Evolutionary conservation across 1,284 basidiomycete species (phyloP).

Genomic region (Austroboletus olivaceoglutinosus): DNA sequence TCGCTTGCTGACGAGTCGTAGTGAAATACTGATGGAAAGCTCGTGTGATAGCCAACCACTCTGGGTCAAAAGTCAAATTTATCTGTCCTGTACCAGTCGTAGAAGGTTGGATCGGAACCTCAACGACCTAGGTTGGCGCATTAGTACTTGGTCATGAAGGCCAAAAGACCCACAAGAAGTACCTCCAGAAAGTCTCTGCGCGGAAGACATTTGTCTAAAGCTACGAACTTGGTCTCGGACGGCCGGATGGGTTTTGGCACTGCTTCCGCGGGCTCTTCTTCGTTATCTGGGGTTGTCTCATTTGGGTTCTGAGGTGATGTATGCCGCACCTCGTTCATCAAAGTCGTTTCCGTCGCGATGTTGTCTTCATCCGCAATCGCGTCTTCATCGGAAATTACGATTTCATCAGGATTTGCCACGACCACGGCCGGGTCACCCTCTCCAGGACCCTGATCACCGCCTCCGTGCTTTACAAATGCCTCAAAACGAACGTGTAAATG

Average conservation of each 20-base stretch:
- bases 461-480: constrained; percentile 50
- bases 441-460: constrained; percentile 2
- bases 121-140: constrained; percentile 61
- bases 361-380: constrained; percentile 21
- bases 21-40: constrained; percentile 83
- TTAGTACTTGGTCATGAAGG: background rate
- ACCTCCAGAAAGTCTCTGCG: constrained; percentile 86
- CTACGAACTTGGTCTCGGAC: constrained; percentile 75
- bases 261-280: constrained; percentile 47
- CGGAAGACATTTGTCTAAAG: constrained; percentile 90
- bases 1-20: constrained; percentile 42
- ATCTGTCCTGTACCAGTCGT: constrained; percentile 20
- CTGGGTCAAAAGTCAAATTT: constrained; percentile 71
- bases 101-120: constrained; percentile 43
- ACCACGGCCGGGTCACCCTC: background rate
- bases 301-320: constrained; percentile 55
- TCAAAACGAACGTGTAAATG: constrained; percentile 89
- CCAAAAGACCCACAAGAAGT: constrained; percentile 10
- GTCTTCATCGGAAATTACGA: constrained; percentile 59
- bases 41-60: constrained; percentile 93
- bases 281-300: constrained; percentile 66
- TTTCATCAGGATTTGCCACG: constrained; percentile 61
- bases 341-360: background rate
- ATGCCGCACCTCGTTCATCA: background rate
- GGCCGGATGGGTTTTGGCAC: constrained; percentile 34